These are phyloP conservation scores for Camellia oleifera DNA, from an alignment of 179 eudicot species.

Conservation along the genomic window DNA sequence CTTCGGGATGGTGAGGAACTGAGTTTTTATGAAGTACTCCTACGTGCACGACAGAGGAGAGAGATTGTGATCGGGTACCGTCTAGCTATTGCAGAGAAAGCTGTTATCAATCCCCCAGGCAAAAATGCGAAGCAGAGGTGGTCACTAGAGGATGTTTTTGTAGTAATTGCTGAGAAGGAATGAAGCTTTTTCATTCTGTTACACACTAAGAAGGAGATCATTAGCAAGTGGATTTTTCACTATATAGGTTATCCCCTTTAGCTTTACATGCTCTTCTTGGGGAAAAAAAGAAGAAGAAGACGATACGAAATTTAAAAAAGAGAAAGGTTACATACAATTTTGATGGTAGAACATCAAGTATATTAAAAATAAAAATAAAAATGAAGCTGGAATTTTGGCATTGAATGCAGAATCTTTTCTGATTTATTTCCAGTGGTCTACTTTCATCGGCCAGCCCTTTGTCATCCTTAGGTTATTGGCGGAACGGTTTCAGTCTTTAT, in stretches of 20 bases:
- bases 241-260: neutral
- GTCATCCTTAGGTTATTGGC: too few relatives aligned
- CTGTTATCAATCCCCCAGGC: conserved; percentile 45
- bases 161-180: conserved; percentile 59
- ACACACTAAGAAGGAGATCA: neutral
- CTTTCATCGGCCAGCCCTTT: too few relatives aligned
- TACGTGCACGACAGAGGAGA: conserved; percentile 52
- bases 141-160: conserved; percentile 48
- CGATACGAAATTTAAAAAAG: too few relatives aligned
- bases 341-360: too few relatives aligned
- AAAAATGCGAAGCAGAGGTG: conserved; percentile 41
- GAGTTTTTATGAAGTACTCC: conserved; percentile 49
- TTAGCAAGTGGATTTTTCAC: neutral
- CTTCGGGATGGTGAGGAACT: conserved; percentile 45
- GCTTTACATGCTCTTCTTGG: neutral
- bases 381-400: too few relatives aligned
- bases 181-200: conserved; percentile 15
- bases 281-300: too few relatives aligned
- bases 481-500: too few relatives aligned
- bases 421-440: too few relatives aligned
- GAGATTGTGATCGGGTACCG: conserved; percentile 54
- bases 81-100: conserved; percentile 42
- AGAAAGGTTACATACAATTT: too few relatives aligned
- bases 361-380: too few relatives aligned
- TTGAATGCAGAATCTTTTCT: too few relatives aligned